A percentile compares a stretch with the other conserved stretches of the same genome.
These are phyloP conservation scores for Fagopyrum homotropicum DNA, from an alignment of 148 eudicot species.

Conservation along the genomic window DNA sequence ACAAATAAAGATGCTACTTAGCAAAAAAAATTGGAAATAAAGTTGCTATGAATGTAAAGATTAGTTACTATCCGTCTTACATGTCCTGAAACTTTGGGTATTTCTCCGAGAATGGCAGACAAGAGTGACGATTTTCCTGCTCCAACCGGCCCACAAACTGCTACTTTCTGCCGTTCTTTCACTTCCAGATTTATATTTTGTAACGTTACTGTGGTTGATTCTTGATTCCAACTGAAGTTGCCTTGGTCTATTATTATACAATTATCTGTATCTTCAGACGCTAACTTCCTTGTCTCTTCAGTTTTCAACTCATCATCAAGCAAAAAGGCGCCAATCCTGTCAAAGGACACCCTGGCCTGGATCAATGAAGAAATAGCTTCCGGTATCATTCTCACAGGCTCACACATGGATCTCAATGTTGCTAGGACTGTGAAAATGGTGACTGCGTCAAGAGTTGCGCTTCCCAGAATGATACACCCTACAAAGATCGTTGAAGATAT, in stretches of 20 bases:
- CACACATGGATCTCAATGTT: constrained; percentile 28
- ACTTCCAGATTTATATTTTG: constrained; percentile 31
- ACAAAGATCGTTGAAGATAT: constrained; percentile 46
- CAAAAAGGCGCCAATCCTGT: neutral
- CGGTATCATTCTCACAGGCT: neutral
- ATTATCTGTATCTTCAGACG: neutral
- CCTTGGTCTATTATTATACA: constrained; percentile 25
- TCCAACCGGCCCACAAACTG: constrained; percentile 67
- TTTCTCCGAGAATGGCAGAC: constrained; percentile 49
- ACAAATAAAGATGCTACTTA: neutral
- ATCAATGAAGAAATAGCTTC: neutral
- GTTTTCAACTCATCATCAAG: neutral
- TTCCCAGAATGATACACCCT: constrained; percentile 35
- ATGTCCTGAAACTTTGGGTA: constrained; percentile 44
- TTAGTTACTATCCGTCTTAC: constrained; percentile 26
- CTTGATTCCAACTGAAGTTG: constrained; percentile 39
- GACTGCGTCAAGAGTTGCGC: constrained; percentile 43
- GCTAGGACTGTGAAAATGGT: constrained; percentile 48
- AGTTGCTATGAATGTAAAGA: neutral
- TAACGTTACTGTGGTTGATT: constrained; percentile 17
- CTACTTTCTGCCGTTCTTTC: constrained; percentile 31
- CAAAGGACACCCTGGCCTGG: neutral
- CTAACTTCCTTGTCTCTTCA: neutral
- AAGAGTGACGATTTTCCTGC: constrained; percentile 61
- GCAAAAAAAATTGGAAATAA: neutral